Base-by-base conservation (phyloP, 164 flowering plant genomes). In the Vitis rupestris region DNA sequence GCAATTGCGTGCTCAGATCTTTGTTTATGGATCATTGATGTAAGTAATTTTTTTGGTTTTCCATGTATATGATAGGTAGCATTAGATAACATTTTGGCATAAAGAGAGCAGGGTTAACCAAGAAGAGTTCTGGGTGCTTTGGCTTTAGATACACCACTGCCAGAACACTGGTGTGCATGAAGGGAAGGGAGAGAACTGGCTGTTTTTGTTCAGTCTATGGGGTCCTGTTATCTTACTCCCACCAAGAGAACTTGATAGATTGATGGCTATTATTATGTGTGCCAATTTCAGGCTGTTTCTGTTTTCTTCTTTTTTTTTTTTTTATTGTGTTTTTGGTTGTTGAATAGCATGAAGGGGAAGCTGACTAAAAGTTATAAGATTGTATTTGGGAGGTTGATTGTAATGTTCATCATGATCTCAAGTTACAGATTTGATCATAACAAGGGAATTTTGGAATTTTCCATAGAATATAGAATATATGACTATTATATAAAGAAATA, bases 11-110 rank as follows among this genome's bases (percentile, higher is more conserved):
- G 98, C 99, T 19, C 99, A 96, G 84, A 96, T 96, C 11, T 87
- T 92, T 86, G 99, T 96, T 59, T 96, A 96, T 85, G 99, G 99
- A 74, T 90, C 98, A 74, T 73, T 96, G 50, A 93, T 96, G n/a
- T 96, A 76, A 86, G 99, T 83, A 50, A 53, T 8, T 63, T 13
- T 13, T 59, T 49, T 63, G 11, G 37, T 31, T 31, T 31, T 31
- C 6, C 37, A 59, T 15, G 13, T 37, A 3, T 55, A 17, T 51
- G 19, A 10, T 16, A 11, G 6, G 29, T 69, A 5, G 6, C 37
- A 31, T 31, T 3, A 31, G 37, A 31, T 31, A 31, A 27, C 37
- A 17, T 53, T 14, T 8, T n/a, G n/a, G 48, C 31, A 51, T 49
- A 50, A 59, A 19, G 51, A 48, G 4, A 14, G 3, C 29, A 30